Conservation (phyloP, 176 grass and related monocot genomes). For the Secale cereale region DNA sequence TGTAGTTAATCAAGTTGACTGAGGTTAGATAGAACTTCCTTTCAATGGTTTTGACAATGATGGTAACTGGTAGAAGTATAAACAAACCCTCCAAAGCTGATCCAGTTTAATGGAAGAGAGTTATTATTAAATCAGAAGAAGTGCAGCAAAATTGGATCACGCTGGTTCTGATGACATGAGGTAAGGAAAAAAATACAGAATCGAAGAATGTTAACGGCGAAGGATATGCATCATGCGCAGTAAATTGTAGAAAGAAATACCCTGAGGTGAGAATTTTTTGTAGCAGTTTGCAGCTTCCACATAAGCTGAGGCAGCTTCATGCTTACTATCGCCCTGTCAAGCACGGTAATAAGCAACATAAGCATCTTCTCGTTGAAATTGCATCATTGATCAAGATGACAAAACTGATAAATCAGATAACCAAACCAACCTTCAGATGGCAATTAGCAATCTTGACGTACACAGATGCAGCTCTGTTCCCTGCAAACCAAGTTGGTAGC, state of each 20-base stretch:
- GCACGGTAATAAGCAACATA: conserved; percentile 12
- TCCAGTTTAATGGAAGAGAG: not conserved
- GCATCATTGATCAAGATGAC: conserved; percentile 7
- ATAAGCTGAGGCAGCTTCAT: conserved; percentile 78
- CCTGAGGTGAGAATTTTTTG: conserved; percentile 80
- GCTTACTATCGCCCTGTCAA: conserved; percentile 80
- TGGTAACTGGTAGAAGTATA: not conserved
- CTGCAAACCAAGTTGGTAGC: conserved; percentile 44
- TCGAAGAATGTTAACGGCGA: not conserved
- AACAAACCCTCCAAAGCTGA: not conserved
- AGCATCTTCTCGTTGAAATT: conserved; percentile 9
- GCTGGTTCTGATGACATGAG: not conserved
- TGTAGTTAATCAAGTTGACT: not conserved
- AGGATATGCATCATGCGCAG: not conserved
- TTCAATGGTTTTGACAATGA: not conserved
- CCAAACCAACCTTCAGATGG: conserved; percentile 64
- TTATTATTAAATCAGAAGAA: not conserved
- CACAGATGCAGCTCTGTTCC: conserved; percentile 79
- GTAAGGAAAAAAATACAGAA: not conserved
- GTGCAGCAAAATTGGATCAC: not conserved
- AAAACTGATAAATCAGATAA: conserved; percentile 19
- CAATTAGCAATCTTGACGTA: conserved; percentile 86
- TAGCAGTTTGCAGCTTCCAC: conserved; percentile 94
- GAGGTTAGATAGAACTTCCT: not conserved
- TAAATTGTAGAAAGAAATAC: conserved; percentile 24